phyloP scores from a whole-genome alignment of 1,284 basidiomycete species.

The Cystobasidium slooffiae region DNA sequence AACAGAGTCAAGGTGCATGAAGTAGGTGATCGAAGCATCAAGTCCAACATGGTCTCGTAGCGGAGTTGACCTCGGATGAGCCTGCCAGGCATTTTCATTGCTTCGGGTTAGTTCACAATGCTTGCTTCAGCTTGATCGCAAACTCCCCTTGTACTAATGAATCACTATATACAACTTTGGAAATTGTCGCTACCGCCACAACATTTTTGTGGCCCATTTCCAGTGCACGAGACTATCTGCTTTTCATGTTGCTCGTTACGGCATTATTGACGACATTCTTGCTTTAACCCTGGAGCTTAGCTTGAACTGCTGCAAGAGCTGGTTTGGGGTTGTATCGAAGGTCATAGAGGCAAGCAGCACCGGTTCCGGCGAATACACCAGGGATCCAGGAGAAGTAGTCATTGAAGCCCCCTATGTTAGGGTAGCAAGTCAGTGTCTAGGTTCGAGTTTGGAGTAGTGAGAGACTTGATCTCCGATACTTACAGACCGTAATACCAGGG shows the following conservation, averaged over 20 bases:
- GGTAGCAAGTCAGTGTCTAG: too few relatives aligned
- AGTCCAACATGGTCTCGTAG: background rate
- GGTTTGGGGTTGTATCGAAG: constrained; percentile 45
- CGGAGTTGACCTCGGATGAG: constrained; percentile 15
- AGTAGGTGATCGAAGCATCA: background rate
- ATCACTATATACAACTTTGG: too few relatives aligned
- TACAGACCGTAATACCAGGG: constrained; percentile 54
- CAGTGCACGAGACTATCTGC: background rate
- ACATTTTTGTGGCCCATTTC: too few relatives aligned
- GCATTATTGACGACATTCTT: background rate
- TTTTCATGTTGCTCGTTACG: background rate
- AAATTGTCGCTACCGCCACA: too few relatives aligned
- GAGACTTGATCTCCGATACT: background rate
- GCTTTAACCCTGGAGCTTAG: constrained; percentile 37
- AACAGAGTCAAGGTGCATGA: background rate
- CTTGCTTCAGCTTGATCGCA: too few relatives aligned
- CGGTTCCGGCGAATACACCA: constrained; percentile 45
- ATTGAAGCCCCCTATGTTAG: constrained; percentile 40
- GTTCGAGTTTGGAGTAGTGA: too few relatives aligned
- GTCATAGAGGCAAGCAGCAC: constrained; percentile 44
- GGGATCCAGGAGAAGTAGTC: constrained; percentile 48
- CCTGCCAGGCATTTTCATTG: background rate
- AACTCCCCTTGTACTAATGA: too few relatives aligned
- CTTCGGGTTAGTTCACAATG: too few relatives aligned
- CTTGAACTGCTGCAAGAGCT: constrained; percentile 44